Conservation (phyloP, 495 filamentous ascomycete genomes). For the Podospora sp. region DNA sequence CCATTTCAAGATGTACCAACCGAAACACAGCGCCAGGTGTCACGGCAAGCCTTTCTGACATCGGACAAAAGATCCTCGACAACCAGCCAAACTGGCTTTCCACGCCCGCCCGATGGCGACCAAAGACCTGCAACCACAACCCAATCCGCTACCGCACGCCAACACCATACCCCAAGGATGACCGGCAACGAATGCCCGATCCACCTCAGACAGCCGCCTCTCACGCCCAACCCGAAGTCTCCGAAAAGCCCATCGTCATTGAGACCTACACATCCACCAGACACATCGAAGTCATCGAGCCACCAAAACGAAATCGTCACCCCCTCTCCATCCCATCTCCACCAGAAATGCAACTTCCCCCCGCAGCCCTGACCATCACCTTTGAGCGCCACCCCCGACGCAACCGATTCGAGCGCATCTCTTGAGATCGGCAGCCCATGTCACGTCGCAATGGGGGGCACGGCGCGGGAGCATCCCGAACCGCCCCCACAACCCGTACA, state of each 20-base stretch:
- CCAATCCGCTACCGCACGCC: conserved; percentile 35
- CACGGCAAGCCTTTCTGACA: conserved; percentile 19
- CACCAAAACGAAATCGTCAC: neutral
- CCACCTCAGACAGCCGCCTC: neutral
- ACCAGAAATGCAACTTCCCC: conserved; percentile 17
- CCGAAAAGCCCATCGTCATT: conserved; percentile 28
- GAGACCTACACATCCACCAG: conserved; percentile 14
- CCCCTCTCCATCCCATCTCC: neutral
- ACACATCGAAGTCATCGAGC: conserved; percentile 21
- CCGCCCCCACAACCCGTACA: neutral
- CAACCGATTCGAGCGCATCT: conserved; percentile 33
- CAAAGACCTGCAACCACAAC: conserved; percentile 18
- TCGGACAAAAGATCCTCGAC: conserved; percentile 31
- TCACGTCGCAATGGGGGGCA: neutral
- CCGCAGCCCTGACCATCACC: conserved; percentile 24
- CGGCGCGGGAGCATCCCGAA: neutral
- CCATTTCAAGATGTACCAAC: conserved; percentile 30
- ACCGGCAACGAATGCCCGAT: conserved; percentile 22
- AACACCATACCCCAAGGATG: conserved; percentile 35
- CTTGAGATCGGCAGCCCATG: conserved; percentile 13
- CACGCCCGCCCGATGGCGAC: conserved; percentile 27
- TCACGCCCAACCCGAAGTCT: conserved; percentile 5
- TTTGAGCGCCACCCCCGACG: conserved; percentile 27
- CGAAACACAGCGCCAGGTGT: conserved; percentile 9
- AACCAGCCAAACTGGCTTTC: conserved; percentile 37